Percentiles rank a stretch among this genome's conserved stretches.
Evolutionary conservation across 1,284 basidiomycete species (phyloP).

Genomic region (Cystobasidium slooffiae): DNA sequence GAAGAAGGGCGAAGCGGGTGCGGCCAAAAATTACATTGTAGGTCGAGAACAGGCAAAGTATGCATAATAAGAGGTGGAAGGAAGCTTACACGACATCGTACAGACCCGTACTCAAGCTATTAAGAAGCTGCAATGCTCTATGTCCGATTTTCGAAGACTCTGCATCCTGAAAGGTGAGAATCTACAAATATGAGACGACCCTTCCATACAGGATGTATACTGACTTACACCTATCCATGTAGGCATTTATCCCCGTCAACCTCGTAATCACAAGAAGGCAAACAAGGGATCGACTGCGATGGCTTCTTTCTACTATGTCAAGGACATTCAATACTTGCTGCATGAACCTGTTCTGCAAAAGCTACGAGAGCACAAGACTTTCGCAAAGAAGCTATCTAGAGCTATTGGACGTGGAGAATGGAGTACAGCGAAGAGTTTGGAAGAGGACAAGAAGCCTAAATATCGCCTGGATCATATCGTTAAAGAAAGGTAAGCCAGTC

Average conservation of each 20-base stretch:
- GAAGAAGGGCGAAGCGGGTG: conserved; percentile 58
- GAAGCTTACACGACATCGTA: background rate
- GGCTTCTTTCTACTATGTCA: conserved; percentile 97
- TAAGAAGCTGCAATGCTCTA: conserved; percentile 81
- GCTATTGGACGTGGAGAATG: conserved; percentile 94
- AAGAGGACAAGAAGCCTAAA: conserved; percentile 82
- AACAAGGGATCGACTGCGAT: conserved; percentile 98
- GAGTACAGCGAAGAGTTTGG: conserved; percentile 90
- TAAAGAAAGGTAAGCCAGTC: conserved; percentile 77
- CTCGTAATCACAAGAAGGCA: conserved; percentile 86
- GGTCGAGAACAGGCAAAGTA: conserved; percentile 1
- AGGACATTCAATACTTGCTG: conserved; percentile 96
- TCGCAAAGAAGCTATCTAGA: conserved; percentile 94
- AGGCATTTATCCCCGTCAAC: conserved; percentile 98
- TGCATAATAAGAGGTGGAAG: background rate
- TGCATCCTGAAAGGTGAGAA: conserved; percentile 93
- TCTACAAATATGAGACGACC: background rate
- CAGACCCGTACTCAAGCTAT: conserved; percentile 76
- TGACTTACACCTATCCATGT: conserved; percentile 6
- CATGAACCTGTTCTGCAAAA: conserved; percentile 97
- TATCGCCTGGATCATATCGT: conserved; percentile 91
- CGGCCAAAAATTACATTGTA: conserved; percentile 83
- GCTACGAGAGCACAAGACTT: conserved; percentile 95
- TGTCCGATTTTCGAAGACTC: conserved; percentile 94
- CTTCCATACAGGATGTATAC: background rate